Conservation (phyloP, 805 yeast species). For the Metschnikowia colocasiae region DNA sequence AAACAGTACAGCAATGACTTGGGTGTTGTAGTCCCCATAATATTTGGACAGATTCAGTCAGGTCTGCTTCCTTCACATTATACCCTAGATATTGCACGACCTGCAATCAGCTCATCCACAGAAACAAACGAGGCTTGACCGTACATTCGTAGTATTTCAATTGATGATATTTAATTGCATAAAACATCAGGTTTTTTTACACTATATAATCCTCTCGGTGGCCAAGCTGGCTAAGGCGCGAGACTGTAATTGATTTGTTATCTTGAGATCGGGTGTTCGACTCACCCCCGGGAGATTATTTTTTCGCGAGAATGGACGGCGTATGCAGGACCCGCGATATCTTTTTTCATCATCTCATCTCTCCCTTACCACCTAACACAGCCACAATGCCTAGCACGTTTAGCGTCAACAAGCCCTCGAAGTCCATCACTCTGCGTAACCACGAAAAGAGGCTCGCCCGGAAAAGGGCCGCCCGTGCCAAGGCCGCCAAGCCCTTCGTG, state of each 20-base stretch:
- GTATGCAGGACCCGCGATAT: neutral
- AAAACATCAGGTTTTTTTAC: no score
- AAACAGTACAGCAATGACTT: no score
- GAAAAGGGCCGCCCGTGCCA: constrained; percentile 53
- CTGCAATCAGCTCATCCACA: no score
- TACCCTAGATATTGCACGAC: no score
- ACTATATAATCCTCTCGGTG: constrained; percentile 35
- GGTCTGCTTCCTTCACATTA: no score
- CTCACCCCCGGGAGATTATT: constrained; percentile 46
- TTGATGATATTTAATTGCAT: no score
- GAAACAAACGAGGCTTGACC: no score
- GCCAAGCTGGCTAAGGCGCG: constrained; percentile 52
- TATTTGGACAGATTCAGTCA: no score
- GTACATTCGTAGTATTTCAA: no score
- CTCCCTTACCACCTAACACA: neutral
- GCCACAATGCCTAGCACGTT: constrained; percentile 74
- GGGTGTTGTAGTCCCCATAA: no score
- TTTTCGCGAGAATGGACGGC: constrained; percentile 5
- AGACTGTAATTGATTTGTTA: constrained; percentile 42
- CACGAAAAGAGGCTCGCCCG: constrained; percentile 50
- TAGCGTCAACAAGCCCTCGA: constrained; percentile 71
- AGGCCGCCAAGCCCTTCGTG: constrained; percentile 40
- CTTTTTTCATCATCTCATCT: constrained; percentile 11
- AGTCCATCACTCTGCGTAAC: constrained; percentile 49
- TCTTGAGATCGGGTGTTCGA: constrained; percentile 50